Percentiles rank a stretch among this genome's conserved stretches.
Conservation (phyloP, 345 rosid species). For the Pugionium cornutum region DNA sequence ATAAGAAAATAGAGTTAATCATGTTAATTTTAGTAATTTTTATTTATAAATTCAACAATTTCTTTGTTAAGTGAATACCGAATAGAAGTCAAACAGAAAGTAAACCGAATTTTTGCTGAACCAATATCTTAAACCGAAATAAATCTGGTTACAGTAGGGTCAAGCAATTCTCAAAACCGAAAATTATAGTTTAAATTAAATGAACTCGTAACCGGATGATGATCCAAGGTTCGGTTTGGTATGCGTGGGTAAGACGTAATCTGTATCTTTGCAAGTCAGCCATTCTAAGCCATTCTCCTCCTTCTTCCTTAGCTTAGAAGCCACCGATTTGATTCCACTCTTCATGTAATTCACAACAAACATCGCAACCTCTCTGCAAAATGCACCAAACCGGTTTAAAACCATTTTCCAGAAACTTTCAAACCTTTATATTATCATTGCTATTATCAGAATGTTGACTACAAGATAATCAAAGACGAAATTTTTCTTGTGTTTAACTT, state of each 20-base stretch:
- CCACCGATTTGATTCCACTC: constrained; percentile 53
- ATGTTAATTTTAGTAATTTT: too few species aligned
- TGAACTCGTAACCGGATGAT: constrained; percentile 44
- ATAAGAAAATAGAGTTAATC: too few species aligned
- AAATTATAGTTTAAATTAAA: constrained; percentile 33
- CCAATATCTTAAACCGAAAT: not conserved
- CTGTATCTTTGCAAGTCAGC: constrained; percentile 60
- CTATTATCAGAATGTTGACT: not conserved
- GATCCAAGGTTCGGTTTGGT: constrained; percentile 48
- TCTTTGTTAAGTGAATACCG: not conserved
- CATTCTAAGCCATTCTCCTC: constrained; percentile 49
- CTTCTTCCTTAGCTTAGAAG: constrained; percentile 50
- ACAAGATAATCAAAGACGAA: not conserved
- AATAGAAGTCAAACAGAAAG: not conserved
- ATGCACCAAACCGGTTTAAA: not conserved
- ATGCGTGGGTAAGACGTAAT: constrained; percentile 54
- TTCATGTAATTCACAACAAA: constrained; percentile 51
- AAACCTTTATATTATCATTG: not conserved
- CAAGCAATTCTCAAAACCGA: not conserved
- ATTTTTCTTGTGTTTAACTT: constrained; percentile 42
- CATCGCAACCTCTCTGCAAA: constrained; percentile 60
- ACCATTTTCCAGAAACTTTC: not conserved
- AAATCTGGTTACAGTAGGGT: not conserved
- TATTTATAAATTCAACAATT: too few species aligned
- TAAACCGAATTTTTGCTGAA: not conserved